These are phyloP conservation scores for Pilatotrama ljubarskyi DNA, from an alignment of 768 basidiomycete species.

Conservation along the genomic window DNA sequence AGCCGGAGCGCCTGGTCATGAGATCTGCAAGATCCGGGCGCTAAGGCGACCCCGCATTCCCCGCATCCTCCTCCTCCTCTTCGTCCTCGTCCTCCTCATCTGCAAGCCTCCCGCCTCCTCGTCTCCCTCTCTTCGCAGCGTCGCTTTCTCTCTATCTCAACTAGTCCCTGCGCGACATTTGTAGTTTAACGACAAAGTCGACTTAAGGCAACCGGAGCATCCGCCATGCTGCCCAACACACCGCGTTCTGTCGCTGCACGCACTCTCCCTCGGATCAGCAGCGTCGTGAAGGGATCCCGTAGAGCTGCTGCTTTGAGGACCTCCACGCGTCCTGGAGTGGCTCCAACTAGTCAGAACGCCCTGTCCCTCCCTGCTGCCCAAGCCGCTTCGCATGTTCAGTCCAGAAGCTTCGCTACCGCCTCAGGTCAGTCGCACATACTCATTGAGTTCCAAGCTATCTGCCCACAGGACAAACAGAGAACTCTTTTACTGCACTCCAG, in stretches of 20 bases:
- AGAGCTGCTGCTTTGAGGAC: not conserved
- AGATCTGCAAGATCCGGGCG: conserved; percentile 14
- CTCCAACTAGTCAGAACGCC: not conserved
- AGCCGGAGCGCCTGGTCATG: not conserved
- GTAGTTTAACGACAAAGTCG: not conserved
- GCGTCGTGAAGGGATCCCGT: not conserved
- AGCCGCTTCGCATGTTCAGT: not conserved
- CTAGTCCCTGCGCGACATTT: too few species aligned
- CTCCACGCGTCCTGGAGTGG: not conserved
- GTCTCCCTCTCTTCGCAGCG: not conserved
- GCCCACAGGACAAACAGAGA: not conserved
- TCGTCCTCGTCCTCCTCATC: not conserved
- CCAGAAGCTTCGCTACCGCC: conserved; percentile 9
- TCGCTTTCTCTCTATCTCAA: not conserved
- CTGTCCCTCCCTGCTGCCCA: not conserved
- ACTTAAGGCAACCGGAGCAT: not conserved
- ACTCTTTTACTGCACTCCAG: not conserved
- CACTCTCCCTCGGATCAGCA: not conserved
- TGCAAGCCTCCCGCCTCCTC: not conserved
- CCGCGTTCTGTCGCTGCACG: conserved; percentile 8
- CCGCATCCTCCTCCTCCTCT: not conserved
- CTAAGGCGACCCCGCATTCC: conserved; percentile 7
- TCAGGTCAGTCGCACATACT: conserved; percentile 4
- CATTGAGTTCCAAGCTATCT: not conserved
- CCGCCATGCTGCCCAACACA: conserved; percentile 10